Percentiles rank a stretch among this genome's conserved stretches.
Conservation (phyloP, 805 yeast genomes). For the Candida peoriensis region DNA sequence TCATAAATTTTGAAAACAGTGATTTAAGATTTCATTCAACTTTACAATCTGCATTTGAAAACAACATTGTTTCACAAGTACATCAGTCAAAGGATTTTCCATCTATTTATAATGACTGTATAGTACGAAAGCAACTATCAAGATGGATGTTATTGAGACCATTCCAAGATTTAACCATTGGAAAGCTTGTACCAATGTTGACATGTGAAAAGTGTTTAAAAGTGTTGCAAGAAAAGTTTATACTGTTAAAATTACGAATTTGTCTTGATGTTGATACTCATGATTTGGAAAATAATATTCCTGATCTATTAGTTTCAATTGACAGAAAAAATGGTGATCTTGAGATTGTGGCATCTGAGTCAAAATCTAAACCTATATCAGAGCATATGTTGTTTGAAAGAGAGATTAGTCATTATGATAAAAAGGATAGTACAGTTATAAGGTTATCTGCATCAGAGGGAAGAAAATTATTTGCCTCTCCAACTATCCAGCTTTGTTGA, state of each 20-base stretch:
- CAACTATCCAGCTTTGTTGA: too few species aligned
- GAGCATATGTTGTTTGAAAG: constrained; percentile 8
- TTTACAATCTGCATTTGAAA: constrained; percentile 2
- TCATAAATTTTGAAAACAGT: constrained; percentile 18
- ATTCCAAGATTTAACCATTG: constrained; percentile 10
- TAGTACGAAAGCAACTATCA: constrained; percentile 13
- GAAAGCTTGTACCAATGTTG: constrained; percentile 3
- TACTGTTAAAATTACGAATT: constrained; percentile 14
- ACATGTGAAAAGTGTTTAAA: constrained; percentile 17
- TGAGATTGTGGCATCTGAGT: constrained; percentile 13
- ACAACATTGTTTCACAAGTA: background rate
- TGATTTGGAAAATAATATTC: constrained; percentile 1
- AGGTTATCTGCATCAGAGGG: too few species aligned
- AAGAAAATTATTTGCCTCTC: too few species aligned
- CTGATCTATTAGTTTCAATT: constrained; percentile 15
- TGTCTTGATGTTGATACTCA: constrained; percentile 6
- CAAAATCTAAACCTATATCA: background rate
- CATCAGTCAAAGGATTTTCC: constrained; percentile 4
- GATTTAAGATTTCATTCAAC: constrained; percentile 13
- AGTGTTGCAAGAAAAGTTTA: constrained; percentile 10
- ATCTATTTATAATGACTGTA: constrained; percentile 7
- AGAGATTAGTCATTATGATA: constrained; percentile 6
- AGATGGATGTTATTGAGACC: constrained; percentile 20
- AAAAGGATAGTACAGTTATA: constrained; percentile 1
- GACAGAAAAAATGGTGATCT: constrained; percentile 14